Conservation (phyloP, 768 basidiomycete genomes). For the Boletus bicolor region DNA sequence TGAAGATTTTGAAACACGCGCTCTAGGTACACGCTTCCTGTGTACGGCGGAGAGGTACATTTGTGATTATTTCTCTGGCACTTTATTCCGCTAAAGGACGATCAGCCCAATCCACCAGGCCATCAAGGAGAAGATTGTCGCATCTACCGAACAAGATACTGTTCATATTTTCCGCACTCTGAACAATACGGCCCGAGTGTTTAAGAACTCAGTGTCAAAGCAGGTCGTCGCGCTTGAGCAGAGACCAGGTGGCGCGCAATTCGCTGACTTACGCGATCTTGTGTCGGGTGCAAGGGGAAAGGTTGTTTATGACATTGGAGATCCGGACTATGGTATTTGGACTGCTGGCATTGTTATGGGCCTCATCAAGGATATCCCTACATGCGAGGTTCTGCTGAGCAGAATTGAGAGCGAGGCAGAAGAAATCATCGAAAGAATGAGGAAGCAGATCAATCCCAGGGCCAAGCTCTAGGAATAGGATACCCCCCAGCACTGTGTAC, state of each 20-base stretch:
- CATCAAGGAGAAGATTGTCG: slow-evolving; percentile 88
- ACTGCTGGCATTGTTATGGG: slow-evolving; percentile 62
- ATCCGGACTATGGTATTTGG: slow-evolving; percentile 89
- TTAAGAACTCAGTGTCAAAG: slow-evolving; percentile 77
- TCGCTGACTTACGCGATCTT: slow-evolving; percentile 77
- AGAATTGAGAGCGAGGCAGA: slow-evolving; percentile 76
- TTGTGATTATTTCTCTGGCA: background rate
- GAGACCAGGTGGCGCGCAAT: slow-evolving; percentile 81
- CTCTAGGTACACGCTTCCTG: slow-evolving; percentile 80
- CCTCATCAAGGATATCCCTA: slow-evolving; percentile 80
- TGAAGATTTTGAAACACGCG: background rate
- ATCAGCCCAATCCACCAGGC: slow-evolving; percentile 80
- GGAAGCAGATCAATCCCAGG: slow-evolving; percentile 17
- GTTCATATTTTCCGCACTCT: slow-evolving; percentile 89
- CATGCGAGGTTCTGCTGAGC: slow-evolving; percentile 66
- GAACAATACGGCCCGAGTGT: slow-evolving; percentile 80
- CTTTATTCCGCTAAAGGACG: background rate
- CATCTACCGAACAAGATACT: slow-evolving; percentile 79
- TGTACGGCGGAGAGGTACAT: slow-evolving; percentile 77
- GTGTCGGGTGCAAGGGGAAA: slow-evolving; percentile 70
- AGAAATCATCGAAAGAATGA: slow-evolving; percentile 54
- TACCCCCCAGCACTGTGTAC: background rate
- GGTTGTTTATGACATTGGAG: slow-evolving; percentile 78
- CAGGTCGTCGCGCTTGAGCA: slow-evolving; percentile 85
- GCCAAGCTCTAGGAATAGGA: slow-evolving; percentile 20